These are phyloP conservation scores for Fusarium bactridioides DNA, from an alignment of 2,329 filamentous ascomycete genomes.

Conservation along the genomic window DNA sequence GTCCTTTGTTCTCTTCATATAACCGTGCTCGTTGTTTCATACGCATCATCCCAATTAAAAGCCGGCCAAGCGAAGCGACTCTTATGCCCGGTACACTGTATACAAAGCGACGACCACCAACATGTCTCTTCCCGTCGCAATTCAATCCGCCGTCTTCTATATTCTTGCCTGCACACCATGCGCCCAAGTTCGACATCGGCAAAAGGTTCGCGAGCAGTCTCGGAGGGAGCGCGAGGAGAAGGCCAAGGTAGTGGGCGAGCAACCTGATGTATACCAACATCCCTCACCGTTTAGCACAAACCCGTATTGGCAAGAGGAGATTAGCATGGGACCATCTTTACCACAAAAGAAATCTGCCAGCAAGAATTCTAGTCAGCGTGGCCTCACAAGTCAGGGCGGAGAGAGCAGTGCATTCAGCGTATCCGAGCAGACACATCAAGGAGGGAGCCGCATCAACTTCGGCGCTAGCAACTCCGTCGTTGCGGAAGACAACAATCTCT, in stretches of 20 bases:
- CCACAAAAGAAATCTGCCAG: constrained; percentile 65
- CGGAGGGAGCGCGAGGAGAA: constrained; percentile 73
- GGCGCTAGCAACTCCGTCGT: constrained; percentile 42
- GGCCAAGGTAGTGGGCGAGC: constrained; percentile 69
- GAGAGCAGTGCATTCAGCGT: constrained; percentile 59
- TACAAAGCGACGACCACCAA: constrained; percentile 35
- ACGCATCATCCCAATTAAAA: constrained; percentile 2
- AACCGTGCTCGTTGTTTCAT: constrained; percentile 2
- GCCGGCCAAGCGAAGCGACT: constrained; percentile 8
- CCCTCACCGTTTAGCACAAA: constrained; percentile 87
- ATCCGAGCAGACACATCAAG: constrained; percentile 49
- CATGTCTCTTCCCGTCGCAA: constrained; percentile 62
- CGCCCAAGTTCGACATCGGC: constrained; percentile 72
- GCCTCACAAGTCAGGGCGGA: constrained; percentile 64
- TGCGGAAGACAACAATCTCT: constrained; percentile 50
- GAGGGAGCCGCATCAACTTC: constrained; percentile 47
- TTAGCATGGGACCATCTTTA: constrained; percentile 78
- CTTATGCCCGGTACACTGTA: constrained; percentile 34
- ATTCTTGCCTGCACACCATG: constrained; percentile 82
- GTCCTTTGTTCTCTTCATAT: neutral
- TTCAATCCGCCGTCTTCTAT: constrained; percentile 83
- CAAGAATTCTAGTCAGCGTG: constrained; percentile 67
- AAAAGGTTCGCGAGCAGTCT: constrained; percentile 75
- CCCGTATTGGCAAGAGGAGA: constrained; percentile 88
- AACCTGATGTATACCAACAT: constrained; percentile 79